Conservation (phyloP, 176 grass and related monocot species). For the Carex littledalei region DNA sequence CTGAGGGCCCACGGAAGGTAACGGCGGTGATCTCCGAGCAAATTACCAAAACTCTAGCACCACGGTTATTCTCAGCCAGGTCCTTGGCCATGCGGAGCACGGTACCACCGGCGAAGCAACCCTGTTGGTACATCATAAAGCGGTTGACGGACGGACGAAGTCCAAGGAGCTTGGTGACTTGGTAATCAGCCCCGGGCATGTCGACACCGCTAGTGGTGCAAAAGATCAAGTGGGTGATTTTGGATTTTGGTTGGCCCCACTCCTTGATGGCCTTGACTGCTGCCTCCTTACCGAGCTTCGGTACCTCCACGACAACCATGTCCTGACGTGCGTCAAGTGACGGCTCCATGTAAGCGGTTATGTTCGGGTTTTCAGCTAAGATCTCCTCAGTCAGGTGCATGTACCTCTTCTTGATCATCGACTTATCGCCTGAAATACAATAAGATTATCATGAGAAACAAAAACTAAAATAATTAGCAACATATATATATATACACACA, state of each 20-base stretch:
- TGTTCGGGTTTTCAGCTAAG: constrained; percentile 7
- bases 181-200: constrained; percentile 34
- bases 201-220: constrained; percentile 30
- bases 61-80: constrained; percentile 38
- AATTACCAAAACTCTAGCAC: constrained; percentile 23
- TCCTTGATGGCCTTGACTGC: constrained; percentile 31
- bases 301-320: constrained; percentile 13
- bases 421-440: constrained; percentile 31
- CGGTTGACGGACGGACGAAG: constrained; percentile 12
- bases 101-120: constrained; percentile 20
- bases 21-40: constrained; percentile 14
- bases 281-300: constrained; percentile 14
- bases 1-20: constrained; percentile 24
- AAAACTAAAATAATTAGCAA: background rate
- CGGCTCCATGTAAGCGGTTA: constrained; percentile 14
- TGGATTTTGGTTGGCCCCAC: constrained; percentile 19
- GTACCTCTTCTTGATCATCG: constrained; percentile 34
- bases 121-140: constrained; percentile 25
- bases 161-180: constrained; percentile 27
- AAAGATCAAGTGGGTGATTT: constrained; percentile 39
- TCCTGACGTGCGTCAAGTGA: constrained; percentile 20
- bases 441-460: background rate
- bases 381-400: constrained; percentile 25
- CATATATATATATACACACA: background rate
- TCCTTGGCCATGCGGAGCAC: constrained; percentile 34